Evolutionary conservation across 1,139 yeast species (phyloP).

Genomic region (Taphrina deformans): DNA sequence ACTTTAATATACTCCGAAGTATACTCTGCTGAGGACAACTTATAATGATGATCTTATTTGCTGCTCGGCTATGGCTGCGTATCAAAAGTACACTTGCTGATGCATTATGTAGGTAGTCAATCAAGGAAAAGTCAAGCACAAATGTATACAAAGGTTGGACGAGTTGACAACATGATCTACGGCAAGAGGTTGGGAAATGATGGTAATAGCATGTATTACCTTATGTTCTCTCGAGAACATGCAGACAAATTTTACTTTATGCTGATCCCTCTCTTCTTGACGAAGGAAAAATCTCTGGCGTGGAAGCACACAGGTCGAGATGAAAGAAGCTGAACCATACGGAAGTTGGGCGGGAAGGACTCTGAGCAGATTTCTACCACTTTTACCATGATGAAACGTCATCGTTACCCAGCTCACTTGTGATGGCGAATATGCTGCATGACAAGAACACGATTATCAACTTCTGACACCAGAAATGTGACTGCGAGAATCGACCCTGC

Average conservation of each 20-base stretch:
- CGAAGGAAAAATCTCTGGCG: background rate
- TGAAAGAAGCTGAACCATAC: background rate
- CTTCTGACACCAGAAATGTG: conserved; percentile 4
- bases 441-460: conserved; percentile 30
- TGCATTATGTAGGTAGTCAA: background rate
- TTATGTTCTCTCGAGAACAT: conserved; percentile 8
- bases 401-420: conserved; percentile 32
- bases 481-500: background rate
- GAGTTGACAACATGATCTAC: background rate
- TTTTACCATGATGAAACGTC: conserved; percentile 28
- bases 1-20: conserved; percentile 17
- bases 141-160: background rate
- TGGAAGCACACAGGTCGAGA: background rate
- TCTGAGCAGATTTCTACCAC: background rate
- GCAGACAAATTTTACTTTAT: conserved; percentile 25
- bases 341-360: too few species aligned
- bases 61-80: background rate
- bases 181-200: conserved; percentile 4
- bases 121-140: too few species aligned
- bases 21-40: conserved; percentile 1
- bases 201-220: conserved; percentile 28
- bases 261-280: conserved; percentile 14
- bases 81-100: background rate
- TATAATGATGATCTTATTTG: background rate
- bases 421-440: conserved; percentile 23